These are phyloP conservation scores for Aspergillus versicolor DNA, from an alignment of 2,329 filamentous ascomycete genomes.

Conservation along the genomic window DNA sequence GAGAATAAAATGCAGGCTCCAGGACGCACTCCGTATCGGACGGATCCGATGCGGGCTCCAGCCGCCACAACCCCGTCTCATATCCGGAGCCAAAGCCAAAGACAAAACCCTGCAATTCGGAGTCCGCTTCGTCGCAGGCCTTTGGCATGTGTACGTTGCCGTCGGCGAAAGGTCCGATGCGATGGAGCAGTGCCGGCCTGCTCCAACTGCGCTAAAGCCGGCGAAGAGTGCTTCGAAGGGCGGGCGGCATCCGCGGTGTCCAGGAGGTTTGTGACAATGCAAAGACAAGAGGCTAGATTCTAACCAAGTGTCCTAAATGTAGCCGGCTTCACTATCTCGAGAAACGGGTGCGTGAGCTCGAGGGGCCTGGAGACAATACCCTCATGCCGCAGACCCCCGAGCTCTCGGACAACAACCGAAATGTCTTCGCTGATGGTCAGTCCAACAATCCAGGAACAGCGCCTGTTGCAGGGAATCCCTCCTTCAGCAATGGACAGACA, in stretches of 20 bases:
- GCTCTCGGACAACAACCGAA: background rate
- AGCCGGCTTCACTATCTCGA: background rate
- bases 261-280: background rate
- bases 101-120: background rate
- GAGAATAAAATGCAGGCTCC: too few relatives aligned
- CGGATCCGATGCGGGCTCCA: background rate
- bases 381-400: background rate
- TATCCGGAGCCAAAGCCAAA: background rate
- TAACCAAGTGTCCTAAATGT: too few relatives aligned
- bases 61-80: background rate
- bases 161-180: conserved; percentile 10
- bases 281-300: background rate
- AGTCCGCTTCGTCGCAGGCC: background rate
- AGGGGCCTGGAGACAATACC: background rate
- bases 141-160: background rate
- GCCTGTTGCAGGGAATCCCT: background rate
- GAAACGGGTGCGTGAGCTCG: background rate
- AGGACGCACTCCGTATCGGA: background rate
- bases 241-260: background rate
- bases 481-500: background rate
- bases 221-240: conserved; percentile 9
- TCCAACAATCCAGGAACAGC: background rate
- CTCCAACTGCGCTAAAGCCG: conserved; percentile 6
- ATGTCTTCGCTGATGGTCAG: background rate
- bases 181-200: conserved; percentile 8